Evolutionary conservation across 1,139 yeast genomes (phyloP), one percentile per base, ranked within the genome.

Genomic region (Kurtzmaniella quercitrusa): DNA sequence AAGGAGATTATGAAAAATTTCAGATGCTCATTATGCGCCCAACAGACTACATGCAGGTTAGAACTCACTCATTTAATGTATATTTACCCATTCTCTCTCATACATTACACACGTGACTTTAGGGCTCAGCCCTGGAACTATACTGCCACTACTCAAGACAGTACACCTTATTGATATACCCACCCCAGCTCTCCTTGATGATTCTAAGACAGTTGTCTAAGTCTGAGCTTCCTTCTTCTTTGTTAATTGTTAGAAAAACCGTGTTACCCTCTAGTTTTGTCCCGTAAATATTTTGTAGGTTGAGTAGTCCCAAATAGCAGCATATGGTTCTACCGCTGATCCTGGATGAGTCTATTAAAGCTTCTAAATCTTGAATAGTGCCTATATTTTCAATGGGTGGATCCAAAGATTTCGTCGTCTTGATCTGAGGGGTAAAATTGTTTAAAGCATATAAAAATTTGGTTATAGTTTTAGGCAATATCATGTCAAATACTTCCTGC

Each of bases 221-320:
- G 16, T 39, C 43, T 16, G 37, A 38, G 8, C 37, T 39, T 36
- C 29, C 25, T 34, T 34, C 39, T 33, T 38, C 34, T 3, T 23
- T 40, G 11, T 23, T 9, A 12, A 15, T 36, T 9, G 47, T 42
- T 6, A 50, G 15, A 5, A 31, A 41, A 10, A 39, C 48, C 8
- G 48, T 53, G 1, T 46, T 41, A 12, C 44, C 41, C 6, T 27
- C 25, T 23, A 63, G 34, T 15, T 47, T 41, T 37, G 58, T 55
- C n/a, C 51, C 49, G 42, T 50, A 54, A 25, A 41, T 56, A 49
- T 62, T 63, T 10, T 50, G 41, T 17, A 68, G 48, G 44, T 67
- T 70, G 70, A 71, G 68, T 29, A 65, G 39, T 2, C 70, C 73
- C 34, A 67, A 45, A 17, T 57, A 50, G 15, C 68, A 59, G 45